Evolutionary conservation across 2,329 filamentous ascomycete genomes (phyloP).

Genomic region (Fusarium temperatum): DNA sequence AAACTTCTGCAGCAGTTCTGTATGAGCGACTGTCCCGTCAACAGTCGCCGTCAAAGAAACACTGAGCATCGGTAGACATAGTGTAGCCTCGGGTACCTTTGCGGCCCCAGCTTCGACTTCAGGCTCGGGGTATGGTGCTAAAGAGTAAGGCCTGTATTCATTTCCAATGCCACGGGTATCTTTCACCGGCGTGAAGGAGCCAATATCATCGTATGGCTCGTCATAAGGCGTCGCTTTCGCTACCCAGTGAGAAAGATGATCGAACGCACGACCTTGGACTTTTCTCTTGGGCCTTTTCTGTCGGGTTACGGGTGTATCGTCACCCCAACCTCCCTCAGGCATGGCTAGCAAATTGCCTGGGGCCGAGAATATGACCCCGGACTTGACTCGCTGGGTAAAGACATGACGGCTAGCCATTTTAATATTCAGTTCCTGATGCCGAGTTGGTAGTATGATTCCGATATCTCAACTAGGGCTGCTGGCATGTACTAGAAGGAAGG

Average conservation of each 20-base stretch:
- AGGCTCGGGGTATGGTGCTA: fast-evolving
- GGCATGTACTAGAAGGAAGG: fast-evolving
- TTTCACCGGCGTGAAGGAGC: neutral
- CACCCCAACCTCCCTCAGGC: neutral
- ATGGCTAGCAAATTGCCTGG: fast-evolving
- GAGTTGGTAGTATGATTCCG: fast-evolving
- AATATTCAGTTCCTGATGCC: fast-evolving
- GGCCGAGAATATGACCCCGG: neutral
- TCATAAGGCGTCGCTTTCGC: neutral
- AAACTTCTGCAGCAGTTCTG: neutral
- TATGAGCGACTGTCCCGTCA: neutral
- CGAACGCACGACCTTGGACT: fast-evolving
- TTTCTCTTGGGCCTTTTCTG: neutral
- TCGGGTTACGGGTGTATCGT: neutral
- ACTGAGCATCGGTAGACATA: neutral
- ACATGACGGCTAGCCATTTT: neutral
- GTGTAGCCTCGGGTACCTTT: neutral
- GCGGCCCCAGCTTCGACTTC: fast-evolving
- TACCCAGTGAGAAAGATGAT: neutral
- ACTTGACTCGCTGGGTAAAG: neutral
- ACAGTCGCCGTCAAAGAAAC: neutral
- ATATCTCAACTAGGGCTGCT: neutral
- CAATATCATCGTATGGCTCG: neutral
- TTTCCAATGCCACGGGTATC: neutral
- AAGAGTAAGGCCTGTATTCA: neutral